Evolutionary conservation across 169 alveolate genomes (phyloP), one percentile per base, ranked within the genome.

Genomic region (Fabrea salina): DNA sequence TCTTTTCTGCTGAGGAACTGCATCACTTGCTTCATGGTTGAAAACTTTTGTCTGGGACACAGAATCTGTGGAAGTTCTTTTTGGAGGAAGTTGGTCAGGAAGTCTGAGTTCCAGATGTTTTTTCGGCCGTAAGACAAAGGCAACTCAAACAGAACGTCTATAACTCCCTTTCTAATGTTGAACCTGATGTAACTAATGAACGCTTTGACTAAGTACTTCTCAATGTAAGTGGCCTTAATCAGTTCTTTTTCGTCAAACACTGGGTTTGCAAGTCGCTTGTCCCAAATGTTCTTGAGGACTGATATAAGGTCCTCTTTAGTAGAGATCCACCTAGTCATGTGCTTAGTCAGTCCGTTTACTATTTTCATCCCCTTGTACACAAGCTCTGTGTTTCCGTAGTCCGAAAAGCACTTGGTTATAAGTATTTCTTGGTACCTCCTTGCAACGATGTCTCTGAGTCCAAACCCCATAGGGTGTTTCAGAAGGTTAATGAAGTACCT

Each of bases 301-400:
- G 19, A 27, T 22, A 74, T 54, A 25, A 74, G 11, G 5, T 70
- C 79, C 16, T 19, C 41, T 5, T 27, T 70, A 30, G 79, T 44
- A 4, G 67, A 13, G 13, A 70, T 70, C 35, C 79, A 70, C 30
- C 79, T 70, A 3, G 79, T 59, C 79, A 70, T 70, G 32, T 44
- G 32, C 44, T 70, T 70, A 27, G 32, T 50, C 25, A 70, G 64
- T n/a, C 43, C 30, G 5, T 70, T 70, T 16, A 49, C 25, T 35
- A 70, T 47, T 50, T 70, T 70, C 39, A 70, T 11, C 7, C 41
- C 67, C 11, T 70, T 66, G 35, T 19, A 44, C 44, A 58, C 2
- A 30, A 30, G n/a, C 3, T 58, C 71, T 27, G 37, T 0, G 32
- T 35, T 58, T 5, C 44, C 37, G 33, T 5, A 27, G n/a, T 43